Evolutionary conservation across 2,329 filamentous ascomycete genomes (phyloP), one percentile per base, ranked within the genome.

Genomic region (Sporothrix brunneoviolacea): DNA sequence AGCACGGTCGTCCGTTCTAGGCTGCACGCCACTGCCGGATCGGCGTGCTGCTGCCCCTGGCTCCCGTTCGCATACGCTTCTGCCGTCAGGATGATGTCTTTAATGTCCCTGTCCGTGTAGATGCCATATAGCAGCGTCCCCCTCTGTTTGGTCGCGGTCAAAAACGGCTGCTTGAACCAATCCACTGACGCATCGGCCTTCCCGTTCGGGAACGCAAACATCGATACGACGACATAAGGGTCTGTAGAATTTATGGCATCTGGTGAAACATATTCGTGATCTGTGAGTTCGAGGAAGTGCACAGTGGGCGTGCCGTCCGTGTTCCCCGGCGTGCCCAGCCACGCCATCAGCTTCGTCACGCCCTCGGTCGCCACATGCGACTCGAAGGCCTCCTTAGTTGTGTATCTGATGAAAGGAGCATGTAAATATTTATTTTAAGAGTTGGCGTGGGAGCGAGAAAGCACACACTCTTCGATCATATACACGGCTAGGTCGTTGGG

Each of bases 391-490:
- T 24, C 45, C 37, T 24, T 16, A 28, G 21, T 22, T 16, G 30
- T 36, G 37, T 48, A 38, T 19, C 16, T 15, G 5, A 7, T 15
- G n/a, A n/a, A n/a, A n/a, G n/a, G 32, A 35, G 18, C 36, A 38
- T 10, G n/a, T 6, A 22, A 7, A n/a, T n/a, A n/a, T n/a, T n/a
- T n/a, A n/a, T n/a, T n/a, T n/a, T n/a, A n/a, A n/a, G n/a, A n/a
- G n/a, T n/a, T n/a, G n/a, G n/a, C n/a, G n/a, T n/a, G n/a, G n/a
- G n/a, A n/a, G n/a, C n/a, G n/a, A n/a, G n/a, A n/a, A n/a, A n/a
- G n/a, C n/a, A n/a, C n/a, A n/a, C n/a, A 49, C 47, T 49, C 38
- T 22, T 49, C 47, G 22, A 43, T 42, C 38, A 49, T 43, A 32
- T 49, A 49, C n/a, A 49, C 22, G 39, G 39, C 48, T n/a, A 16